A percentile compares a stretch with the other conserved stretches of the same genome.
phyloP scores from a whole-genome alignment of 2,329 filamentous ascomycete species.

The Phyllosticta citribraziliensis region DNA sequence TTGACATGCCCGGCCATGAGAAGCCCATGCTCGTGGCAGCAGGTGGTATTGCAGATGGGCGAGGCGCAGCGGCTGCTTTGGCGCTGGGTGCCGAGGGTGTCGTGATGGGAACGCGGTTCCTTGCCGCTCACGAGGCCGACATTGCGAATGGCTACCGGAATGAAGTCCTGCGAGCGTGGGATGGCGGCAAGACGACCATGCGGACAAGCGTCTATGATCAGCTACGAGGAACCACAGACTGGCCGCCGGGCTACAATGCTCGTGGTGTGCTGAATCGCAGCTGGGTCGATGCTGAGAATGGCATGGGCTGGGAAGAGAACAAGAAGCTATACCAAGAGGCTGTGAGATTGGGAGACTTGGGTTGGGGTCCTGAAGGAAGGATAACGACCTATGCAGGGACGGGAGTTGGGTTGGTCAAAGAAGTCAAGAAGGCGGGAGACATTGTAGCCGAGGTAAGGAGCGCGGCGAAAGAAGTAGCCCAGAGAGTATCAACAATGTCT shows the following conservation, averaged over 20 bases:
- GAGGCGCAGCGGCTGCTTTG: conserved; percentile 47
- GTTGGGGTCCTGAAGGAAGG: conserved; percentile 41
- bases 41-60: conserved; percentile 49
- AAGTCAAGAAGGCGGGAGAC: conserved; percentile 39
- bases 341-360: conserved; percentile 39
- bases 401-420: conserved; percentile 48
- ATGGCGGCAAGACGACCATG: conserved; percentile 43
- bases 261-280: conserved; percentile 50
- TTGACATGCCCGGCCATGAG: conserved; percentile 7
- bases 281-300: conserved; percentile 31
- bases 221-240: conserved; percentile 43
- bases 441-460: conserved; percentile 42
- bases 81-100: conserved; percentile 44
- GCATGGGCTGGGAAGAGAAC: conserved; percentile 35
- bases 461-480: conserved; percentile 26
- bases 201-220: conserved; percentile 43
- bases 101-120: conserved; percentile 55
- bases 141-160: conserved; percentile 38
- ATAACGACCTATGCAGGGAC: conserved; percentile 55
- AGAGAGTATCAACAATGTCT: conserved; percentile 9
- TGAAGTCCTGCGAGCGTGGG: conserved; percentile 36
- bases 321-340: conserved; percentile 39
- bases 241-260: conserved; percentile 49
- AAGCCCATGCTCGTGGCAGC: conserved; percentile 42
- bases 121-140: conserved; percentile 42